Evolutionary conservation across 2,329 filamentous ascomycete species (phyloP).

Genomic region (Phaeosphaeria sp.): DNA sequence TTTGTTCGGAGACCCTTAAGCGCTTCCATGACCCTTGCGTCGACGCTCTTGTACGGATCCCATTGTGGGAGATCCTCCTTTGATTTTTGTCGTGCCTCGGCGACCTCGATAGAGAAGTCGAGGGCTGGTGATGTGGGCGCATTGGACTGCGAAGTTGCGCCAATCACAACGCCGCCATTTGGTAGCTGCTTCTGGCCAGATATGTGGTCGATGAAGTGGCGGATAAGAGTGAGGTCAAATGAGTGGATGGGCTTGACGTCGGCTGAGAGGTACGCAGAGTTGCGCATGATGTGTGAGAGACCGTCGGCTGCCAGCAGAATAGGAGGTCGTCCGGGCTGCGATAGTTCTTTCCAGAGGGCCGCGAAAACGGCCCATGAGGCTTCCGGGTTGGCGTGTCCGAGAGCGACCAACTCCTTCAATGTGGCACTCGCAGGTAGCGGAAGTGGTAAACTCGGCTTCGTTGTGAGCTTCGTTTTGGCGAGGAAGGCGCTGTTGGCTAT

Average conservation of each 20-base stretch:
- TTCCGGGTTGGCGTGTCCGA: conserved; percentile 76
- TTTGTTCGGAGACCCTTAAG: conserved; percentile 49
- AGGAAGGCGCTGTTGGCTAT: conserved; percentile 76
- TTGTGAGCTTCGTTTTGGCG: conserved; percentile 57
- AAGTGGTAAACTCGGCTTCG: conserved; percentile 65
- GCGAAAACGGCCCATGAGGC: conserved; percentile 81
- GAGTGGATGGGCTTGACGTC: conserved; percentile 80
- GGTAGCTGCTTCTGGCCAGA: conserved; percentile 55
- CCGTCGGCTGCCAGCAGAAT: conserved; percentile 82
- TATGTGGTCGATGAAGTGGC: conserved; percentile 76
- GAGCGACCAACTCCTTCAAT: conserved; percentile 71
- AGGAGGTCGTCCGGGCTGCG: conserved; percentile 62
- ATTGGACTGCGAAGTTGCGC: conserved; percentile 76
- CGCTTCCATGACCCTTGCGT: conserved; percentile 59
- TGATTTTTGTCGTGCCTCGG: conserved; percentile 52
- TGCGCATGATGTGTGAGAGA: conserved; percentile 79
- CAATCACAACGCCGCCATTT: conserved; percentile 83
- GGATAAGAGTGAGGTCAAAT: conserved; percentile 80
- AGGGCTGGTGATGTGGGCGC: conserved; percentile 69
- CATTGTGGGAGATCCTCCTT: conserved; percentile 48
- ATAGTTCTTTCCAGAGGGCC: conserved; percentile 82
- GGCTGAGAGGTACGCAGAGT: conserved; percentile 76
- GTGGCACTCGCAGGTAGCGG: conserved; percentile 64
- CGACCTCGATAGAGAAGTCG: conserved; percentile 67
- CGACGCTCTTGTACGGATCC: conserved; percentile 61